These are phyloP conservation scores for Dissoconium aciculare DNA, from an alignment of 2,329 filamentous ascomycete genomes.

Conservation along the genomic window DNA sequence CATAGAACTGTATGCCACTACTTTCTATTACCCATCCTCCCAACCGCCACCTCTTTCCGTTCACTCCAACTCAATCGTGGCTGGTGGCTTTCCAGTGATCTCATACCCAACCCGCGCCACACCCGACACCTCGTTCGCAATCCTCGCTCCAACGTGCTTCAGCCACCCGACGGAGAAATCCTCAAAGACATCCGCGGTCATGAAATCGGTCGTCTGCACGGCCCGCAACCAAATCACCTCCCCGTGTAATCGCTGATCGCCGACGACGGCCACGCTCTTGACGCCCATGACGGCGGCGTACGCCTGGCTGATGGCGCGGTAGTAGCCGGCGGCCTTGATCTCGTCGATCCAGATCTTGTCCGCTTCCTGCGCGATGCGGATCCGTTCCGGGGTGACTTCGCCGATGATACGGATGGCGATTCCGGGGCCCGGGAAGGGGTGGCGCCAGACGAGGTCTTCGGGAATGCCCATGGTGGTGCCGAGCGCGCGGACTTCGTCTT, in stretches of 20 bases:
- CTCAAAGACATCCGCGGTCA: slow-evolving; percentile 57
- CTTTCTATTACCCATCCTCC: too few species aligned
- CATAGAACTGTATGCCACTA: too few species aligned
- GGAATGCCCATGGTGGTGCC: slow-evolving; percentile 57
- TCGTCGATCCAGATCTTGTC: slow-evolving; percentile 65
- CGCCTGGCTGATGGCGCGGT: slow-evolving; percentile 55
- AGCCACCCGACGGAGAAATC: slow-evolving; percentile 49
- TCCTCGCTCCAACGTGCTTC: slow-evolving; percentile 48
- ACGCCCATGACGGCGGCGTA: slow-evolving; percentile 53
- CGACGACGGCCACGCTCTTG: slow-evolving; percentile 52
- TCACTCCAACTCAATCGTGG: slow-evolving; percentile 63
- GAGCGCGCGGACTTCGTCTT: slow-evolving; percentile 62
- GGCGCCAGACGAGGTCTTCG: slow-evolving; percentile 61
- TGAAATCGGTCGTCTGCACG: slow-evolving; percentile 53
- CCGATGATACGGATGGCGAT: slow-evolving; percentile 71
- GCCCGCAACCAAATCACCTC: slow-evolving; percentile 48
- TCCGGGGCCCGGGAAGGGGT: slow-evolving; percentile 62
- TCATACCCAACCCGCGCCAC: slow-evolving; percentile 59
- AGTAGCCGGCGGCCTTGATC: slow-evolving; percentile 58
- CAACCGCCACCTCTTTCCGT: too few species aligned
- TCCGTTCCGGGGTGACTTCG: slow-evolving; percentile 64
- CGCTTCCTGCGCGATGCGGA: slow-evolving; percentile 63
- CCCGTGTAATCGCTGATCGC: slow-evolving; percentile 53
- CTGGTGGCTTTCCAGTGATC: slow-evolving; percentile 51
- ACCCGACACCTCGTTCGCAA: slow-evolving; percentile 62